Base-by-base conservation (phyloP, 371 early-diverging fungal species). In the Mucor plumbeus region DNA sequence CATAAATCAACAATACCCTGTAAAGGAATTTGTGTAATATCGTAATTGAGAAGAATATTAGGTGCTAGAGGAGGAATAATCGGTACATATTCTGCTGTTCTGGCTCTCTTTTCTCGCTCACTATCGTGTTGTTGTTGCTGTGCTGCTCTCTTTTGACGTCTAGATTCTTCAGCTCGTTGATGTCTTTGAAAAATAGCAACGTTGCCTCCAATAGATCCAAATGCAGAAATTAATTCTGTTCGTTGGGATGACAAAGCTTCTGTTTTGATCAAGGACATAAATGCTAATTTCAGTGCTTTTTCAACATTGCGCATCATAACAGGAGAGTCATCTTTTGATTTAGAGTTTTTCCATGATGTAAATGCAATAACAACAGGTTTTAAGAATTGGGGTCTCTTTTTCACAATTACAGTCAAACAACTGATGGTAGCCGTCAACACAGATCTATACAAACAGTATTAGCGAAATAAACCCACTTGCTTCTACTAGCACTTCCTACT, bases 401-500 rank as follows among this genome's bases (percentile, higher is more conserved):
- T 73, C 8, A 70, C 78, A 39, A 83, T 65, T 11, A 79, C 70
- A 3, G 72, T 68, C 14, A 86, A 55, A 50, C 77, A 78, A 63
- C 75, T 81, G 26, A 86, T 71, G 5, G 77, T 72, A 0, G 86
- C 83, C 13, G 86, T 81, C 8, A 84, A 36, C 0, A 81, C 70
- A 31, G 75, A 73, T 43, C 71, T 72, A 67, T 67, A 14, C 55
- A 31, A 15, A 35, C 54, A 54, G n/a, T 31, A 55, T 50, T 4
- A 60, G 57, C 19, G 10, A 31, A 21, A 33, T 9, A 34, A 4
- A 17, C 2, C n/a, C 47, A 47, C 1, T 33, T 11, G 40, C 41
- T 31, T 19, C 47, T 59, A 39, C 62, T 50, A 34, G 68, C 41
- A n/a, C 61, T 39, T 5, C 58, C 63, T 70, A 70, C 70, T 72